These are phyloP conservation scores for Penicilliopsis zonata DNA, from an alignment of 495 filamentous ascomycete genomes.

Conservation along the genomic window DNA sequence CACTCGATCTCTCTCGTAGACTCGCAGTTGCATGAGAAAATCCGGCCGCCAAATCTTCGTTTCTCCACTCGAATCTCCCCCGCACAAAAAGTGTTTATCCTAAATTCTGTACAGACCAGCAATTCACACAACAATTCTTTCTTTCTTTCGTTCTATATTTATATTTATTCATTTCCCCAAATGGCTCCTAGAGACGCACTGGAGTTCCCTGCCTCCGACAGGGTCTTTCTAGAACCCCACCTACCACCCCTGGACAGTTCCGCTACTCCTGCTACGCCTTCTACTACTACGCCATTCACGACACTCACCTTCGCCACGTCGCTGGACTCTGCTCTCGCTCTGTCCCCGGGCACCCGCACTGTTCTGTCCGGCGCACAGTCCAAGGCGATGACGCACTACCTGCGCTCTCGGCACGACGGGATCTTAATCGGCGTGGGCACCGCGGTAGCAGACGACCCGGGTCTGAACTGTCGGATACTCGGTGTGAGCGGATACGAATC, in stretches of 20 bases:
- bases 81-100: too few species aligned
- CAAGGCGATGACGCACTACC: slow-evolving; percentile 87
- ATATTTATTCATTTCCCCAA: too few species aligned
- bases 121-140: too few species aligned
- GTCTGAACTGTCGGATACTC: slow-evolving; percentile 62
- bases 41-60: too few species aligned
- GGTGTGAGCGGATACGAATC: slow-evolving; percentile 41
- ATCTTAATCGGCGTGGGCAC: slow-evolving; percentile 85
- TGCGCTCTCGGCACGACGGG: slow-evolving; percentile 70
- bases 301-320: slow-evolving; percentile 90
- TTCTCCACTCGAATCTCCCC: too few species aligned
- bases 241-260: slow-evolving; percentile 21
- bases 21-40: too few species aligned
- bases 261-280: slow-evolving; percentile 3
- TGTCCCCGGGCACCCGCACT: slow-evolving; percentile 64
- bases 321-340: slow-evolving; percentile 64
- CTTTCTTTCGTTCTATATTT: too few species aligned
- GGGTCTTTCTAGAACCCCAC: slow-evolving; percentile 30
- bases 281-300: slow-evolving; percentile 31
- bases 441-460: slow-evolving; percentile 72
- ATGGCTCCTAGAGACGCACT: slow-evolving; percentile 22
- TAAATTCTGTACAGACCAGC: too few species aligned
- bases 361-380: slow-evolving; percentile 66
- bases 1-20: too few species aligned
- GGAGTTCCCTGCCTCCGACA: slow-evolving; percentile 24